Evolutionary conservation across 495 filamentous ascomycete genomes (phyloP).

Genomic region (Penicillium roqueforti): DNA sequence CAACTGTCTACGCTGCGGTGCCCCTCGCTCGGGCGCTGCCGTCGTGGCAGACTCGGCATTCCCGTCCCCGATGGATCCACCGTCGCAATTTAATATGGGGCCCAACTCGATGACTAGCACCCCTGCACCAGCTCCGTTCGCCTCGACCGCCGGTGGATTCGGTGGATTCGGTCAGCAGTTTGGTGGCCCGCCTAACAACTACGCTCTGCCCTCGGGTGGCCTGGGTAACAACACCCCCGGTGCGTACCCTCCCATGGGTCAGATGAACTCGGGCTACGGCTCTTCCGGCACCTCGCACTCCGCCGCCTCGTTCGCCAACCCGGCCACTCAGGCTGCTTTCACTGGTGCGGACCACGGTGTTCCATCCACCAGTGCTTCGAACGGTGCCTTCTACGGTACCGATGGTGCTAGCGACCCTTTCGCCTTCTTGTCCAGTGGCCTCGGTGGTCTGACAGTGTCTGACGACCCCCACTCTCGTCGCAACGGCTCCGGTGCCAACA

Average conservation of each 20-base stretch:
- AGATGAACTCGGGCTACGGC: slow-evolving; percentile 67
- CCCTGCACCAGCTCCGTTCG: slow-evolving; percentile 78
- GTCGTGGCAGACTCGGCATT: slow-evolving; percentile 92
- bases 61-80: slow-evolving; percentile 83
- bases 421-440: slow-evolving; percentile 78
- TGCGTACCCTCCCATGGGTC: slow-evolving; percentile 74
- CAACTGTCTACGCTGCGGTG: slow-evolving; percentile 92
- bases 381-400: slow-evolving; percentile 55
- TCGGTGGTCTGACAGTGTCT: slow-evolving; percentile 75
- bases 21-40: slow-evolving; percentile 85
- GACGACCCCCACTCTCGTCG: slow-evolving; percentile 73
- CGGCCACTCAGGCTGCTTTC: slow-evolving; percentile 87
- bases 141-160: slow-evolving; percentile 66
- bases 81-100: slow-evolving; percentile 70
- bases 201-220: slow-evolving; percentile 77
- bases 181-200: slow-evolving; percentile 82
- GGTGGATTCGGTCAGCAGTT: slow-evolving; percentile 81
- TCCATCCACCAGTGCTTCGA: slow-evolving; percentile 48
- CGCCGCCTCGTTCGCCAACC: slow-evolving; percentile 86
- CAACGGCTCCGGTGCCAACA: slow-evolving; percentile 58
- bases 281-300: slow-evolving; percentile 67
- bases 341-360: slow-evolving; percentile 72
- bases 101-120: slow-evolving; percentile 81
- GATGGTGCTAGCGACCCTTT: slow-evolving; percentile 75
- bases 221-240: slow-evolving; percentile 68